Base-by-base conservation (phyloP, 2,329 filamentous ascomycete genomes). In the Mariannaea elegans region DNA sequence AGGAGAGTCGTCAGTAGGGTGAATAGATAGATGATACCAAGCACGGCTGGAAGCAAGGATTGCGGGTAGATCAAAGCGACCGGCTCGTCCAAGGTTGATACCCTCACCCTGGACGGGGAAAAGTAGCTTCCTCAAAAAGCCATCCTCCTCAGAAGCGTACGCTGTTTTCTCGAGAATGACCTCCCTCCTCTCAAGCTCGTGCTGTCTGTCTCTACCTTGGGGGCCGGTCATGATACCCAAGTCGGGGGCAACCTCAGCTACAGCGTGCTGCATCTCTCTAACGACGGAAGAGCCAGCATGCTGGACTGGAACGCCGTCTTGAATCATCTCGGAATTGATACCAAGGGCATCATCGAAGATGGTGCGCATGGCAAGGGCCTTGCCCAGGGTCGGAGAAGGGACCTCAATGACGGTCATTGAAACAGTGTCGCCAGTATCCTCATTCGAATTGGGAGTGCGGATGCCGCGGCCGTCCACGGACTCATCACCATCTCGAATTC, bases 291-390 rank as follows among this genome's bases (percentile, higher is more conserved):
- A 90, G n/a, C 91, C 91, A 1, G 88, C 88, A 0, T 89, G 69
- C 1, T 84, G 78, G 2, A 96, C 84, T n/a, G 91, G 85, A 1
- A 99, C 86, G 9, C 95, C 95, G 67, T 99, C 95, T 63, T 94
- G 90, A 71, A 94, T 97, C 94, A 99, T 98, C 80, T 99, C 95
- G 0, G 90, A 85, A 69, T 98, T 98, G 78, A 99, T 97, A 50
- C 95, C 95, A 18, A 90, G 82, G n/a, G 83, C 87, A 69, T 98
- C 95, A 67, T 99, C 94, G 69, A 99, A 99, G 32, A 98, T 87
- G 13, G 92, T 92, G 36, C 93, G 91, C 80, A 99, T 87, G 12
- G 92, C 88, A n/a, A 96, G 78, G 0, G 94, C 95, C 76, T 95
- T 97, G 59, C 91, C 93, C 1, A 99, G 82, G 1, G 86, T 83